Base-by-base conservation (phyloP, 2,329 filamentous ascomycete species). In the Tolypocladium nubicola region DNA sequence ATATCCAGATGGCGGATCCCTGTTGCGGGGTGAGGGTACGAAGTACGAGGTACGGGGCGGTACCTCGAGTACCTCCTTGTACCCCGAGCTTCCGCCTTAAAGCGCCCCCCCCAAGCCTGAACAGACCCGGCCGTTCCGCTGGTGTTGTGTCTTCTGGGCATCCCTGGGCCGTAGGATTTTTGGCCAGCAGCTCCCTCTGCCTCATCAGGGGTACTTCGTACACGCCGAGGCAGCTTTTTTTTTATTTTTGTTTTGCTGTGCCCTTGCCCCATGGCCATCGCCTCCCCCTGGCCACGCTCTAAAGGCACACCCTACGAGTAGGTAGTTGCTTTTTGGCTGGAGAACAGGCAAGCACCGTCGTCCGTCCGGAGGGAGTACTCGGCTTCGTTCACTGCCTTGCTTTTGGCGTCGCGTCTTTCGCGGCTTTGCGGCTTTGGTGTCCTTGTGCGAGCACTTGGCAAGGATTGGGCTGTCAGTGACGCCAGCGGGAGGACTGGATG, bases 1-100 rank as follows among this genome's bases (percentile, higher is more conserved):
- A 33, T 38, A 59, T 57, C 59, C 57, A 58, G 62, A 65, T 66
- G 63, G 60, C 55, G 59, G 63, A 59, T 63, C 62, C 65, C 59
- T 61, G 52, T 30, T 53, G 35, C 35, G 35, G 35, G 52, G 52
- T 40, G 35, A 4, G 26, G 47, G 47, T 35, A 50, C 47, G 30
- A 50, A 30, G 30, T 30, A 50, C 4, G 30, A 50, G 47, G 30
- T 30, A 50, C 4, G 30, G 47, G 30, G 47, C 47, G 47, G 47
- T 21, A 35, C n/a, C 40, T 21, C 40, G 19, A 41, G 40, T 41
- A 21, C 19, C 30, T 33, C 21, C 45, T 49, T 49, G 45, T 33
- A 33, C 45, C 41, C 26, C 26, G 19, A 50, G 47, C 47, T 35
- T 50, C 19, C 30, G 10, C 45, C 45, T 33, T 33, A 16, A 16